phyloP scores from a whole-genome alignment of 2,329 filamentous ascomycete species.

The Colletotrichum australisinense region DNA sequence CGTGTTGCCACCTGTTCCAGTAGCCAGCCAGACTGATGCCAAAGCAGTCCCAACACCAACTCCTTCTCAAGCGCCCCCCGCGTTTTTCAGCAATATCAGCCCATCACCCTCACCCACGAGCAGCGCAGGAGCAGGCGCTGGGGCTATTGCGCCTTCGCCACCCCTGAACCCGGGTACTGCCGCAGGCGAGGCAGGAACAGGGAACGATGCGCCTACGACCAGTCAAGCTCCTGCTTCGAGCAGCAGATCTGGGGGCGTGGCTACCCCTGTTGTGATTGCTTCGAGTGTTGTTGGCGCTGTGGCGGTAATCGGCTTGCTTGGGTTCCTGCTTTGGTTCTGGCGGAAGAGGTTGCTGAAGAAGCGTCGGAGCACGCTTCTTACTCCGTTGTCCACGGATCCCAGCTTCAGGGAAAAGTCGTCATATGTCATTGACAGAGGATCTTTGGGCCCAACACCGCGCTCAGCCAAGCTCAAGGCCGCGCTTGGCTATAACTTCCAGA shows the following conservation, averaged over 20 bases:
- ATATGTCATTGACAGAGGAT: conserved; percentile 57
- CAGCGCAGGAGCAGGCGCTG: background rate
- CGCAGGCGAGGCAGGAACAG: conserved; percentile 23
- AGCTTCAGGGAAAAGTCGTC: conserved; percentile 40
- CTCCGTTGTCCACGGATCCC: conserved; percentile 55
- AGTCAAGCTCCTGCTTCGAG: conserved; percentile 20
- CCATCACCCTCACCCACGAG: conserved; percentile 17
- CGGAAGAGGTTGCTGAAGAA: conserved; percentile 54
- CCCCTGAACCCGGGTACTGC: conserved; percentile 27
- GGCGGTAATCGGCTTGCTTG: conserved; percentile 57
- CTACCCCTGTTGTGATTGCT: conserved; percentile 57
- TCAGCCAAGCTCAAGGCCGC: conserved; percentile 54
- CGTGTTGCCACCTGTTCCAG: conserved; percentile 37
- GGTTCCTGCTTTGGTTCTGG: conserved; percentile 63
- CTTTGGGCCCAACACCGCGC: conserved; percentile 61
- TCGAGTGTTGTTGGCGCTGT: conserved; percentile 64
- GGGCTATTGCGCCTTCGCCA: conserved; percentile 1
- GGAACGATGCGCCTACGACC: conserved; percentile 13
- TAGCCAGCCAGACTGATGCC: conserved; percentile 51
- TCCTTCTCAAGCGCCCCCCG: conserved; percentile 23
- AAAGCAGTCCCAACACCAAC: conserved; percentile 39
- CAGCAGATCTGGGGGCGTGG: conserved; percentile 39
- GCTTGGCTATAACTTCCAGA: conserved; percentile 49
- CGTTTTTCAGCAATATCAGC: conserved; percentile 13
- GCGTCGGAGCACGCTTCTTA: conserved; percentile 61